Conservation (phyloP, 164 flowering plant species). For the Malania oleifera region DNA sequence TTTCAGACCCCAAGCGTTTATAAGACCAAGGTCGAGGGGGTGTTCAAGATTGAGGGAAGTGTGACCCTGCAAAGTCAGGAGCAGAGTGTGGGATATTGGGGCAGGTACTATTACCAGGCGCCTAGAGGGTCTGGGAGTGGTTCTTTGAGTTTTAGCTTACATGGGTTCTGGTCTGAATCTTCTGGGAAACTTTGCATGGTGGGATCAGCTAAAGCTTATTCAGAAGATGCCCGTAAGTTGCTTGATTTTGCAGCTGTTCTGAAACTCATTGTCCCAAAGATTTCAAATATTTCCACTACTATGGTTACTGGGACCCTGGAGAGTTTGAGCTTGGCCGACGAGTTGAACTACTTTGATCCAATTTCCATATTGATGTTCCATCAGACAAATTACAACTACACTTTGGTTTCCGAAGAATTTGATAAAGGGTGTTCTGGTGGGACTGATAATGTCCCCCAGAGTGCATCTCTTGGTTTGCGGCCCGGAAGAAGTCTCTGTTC, state of each 20-base stretch:
- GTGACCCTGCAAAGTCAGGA: slow-evolving; percentile 5
- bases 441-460: neutral
- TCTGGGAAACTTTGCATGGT: slow-evolving; percentile 54
- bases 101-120: no score
- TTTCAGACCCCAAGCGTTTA: neutral
- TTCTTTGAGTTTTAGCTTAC: slow-evolving; percentile 17
- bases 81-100: no score
- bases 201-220: slow-evolving; percentile 25
- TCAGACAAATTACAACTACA: slow-evolving; percentile 26
- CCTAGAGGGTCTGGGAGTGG: slow-evolving; percentile 5
- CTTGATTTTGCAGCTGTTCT: slow-evolving; percentile 32
- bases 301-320: slow-evolving; percentile 46
- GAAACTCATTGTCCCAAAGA: slow-evolving; percentile 35
- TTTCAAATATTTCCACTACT: slow-evolving; percentile 26
- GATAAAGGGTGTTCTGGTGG: slow-evolving; percentile 13
- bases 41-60: slow-evolving; percentile 18
- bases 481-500: slow-evolving; percentile 20
- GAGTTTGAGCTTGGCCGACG: slow-evolving; percentile 23
- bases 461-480: slow-evolving; percentile 14
- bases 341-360: slow-evolving; percentile 26
- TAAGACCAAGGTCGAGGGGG: slow-evolving; percentile 9
- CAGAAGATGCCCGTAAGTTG: slow-evolving; percentile 26
- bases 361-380: slow-evolving; percentile 32
- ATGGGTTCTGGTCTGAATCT: slow-evolving; percentile 50
- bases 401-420: slow-evolving; percentile 17